Evolutionary conservation across 768 basidiomycete species (phyloP).

Genomic region (Amanita rimosa): DNA sequence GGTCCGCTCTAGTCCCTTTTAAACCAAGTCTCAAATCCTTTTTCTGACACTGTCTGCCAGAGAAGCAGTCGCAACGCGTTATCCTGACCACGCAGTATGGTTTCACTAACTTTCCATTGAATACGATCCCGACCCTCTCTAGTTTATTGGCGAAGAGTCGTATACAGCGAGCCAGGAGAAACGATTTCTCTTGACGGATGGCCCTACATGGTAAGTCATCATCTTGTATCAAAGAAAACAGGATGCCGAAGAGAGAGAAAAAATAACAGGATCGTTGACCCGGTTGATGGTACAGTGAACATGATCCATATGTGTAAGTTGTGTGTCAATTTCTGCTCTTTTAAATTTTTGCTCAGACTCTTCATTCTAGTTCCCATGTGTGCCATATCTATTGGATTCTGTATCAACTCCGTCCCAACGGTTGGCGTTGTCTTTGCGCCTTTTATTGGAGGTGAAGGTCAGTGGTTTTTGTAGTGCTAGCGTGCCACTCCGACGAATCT

Average conservation of each 20-base stretch:
- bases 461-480: not conserved
- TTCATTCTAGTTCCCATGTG: conserved; percentile 13
- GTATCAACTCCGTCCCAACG: conserved; percentile 13
- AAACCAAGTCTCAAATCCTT: not conserved
- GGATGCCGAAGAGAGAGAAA: not conserved
- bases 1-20: not conserved
- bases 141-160: conserved; percentile 18
- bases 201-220: conserved; percentile 12
- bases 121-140: not conserved
- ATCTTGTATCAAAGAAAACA: not conserved
- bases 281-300: conserved; percentile 16
- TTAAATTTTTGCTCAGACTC: not conserved
- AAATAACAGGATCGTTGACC: conserved; percentile 13
- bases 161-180: conserved; percentile 16
- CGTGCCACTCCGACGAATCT: not conserved
- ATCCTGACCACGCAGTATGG: conserved; percentile 4
- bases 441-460: conserved; percentile 15
- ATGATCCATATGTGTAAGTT: conserved; percentile 16
- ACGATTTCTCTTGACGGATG: conserved; percentile 13
- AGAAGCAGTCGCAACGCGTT: not conserved
- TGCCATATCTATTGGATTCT: conserved; percentile 15
- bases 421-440: conserved; percentile 16
- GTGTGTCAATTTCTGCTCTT: not conserved
- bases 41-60: not conserved
- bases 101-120: not conserved